phyloP scores from a whole-genome alignment of 257 asterid species.

The Solanum bulbocastanum region DNA sequence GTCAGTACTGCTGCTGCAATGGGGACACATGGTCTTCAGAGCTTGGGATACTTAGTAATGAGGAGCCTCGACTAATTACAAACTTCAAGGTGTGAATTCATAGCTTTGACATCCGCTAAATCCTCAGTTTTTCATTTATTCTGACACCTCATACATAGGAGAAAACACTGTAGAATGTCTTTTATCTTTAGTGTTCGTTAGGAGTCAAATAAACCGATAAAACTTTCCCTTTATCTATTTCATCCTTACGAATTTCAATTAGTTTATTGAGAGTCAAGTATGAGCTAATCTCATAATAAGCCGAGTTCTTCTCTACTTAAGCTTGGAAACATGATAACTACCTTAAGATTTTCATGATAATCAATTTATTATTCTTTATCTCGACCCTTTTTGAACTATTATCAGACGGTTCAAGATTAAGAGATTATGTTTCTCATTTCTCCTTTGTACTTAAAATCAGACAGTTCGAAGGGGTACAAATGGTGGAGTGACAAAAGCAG shows the following conservation, averaged over 20 bases:
- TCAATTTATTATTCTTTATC: not conserved
- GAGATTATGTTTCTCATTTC: not conserved
- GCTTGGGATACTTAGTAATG: constrained; percentile 88
- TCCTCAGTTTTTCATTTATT: not conserved
- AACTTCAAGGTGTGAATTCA: constrained; percentile 59
- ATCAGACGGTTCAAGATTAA: not conserved
- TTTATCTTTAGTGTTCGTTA: not conserved
- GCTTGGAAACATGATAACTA: not conserved
- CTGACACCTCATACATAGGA: not conserved
- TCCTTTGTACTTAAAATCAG: constrained; percentile 24
- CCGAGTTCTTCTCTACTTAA: not conserved
- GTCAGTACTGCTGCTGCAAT: constrained; percentile 88
- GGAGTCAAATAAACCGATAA: not conserved
- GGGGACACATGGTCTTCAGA: constrained; percentile 99
- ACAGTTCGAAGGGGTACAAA: constrained; percentile 88
- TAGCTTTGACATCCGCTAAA: not conserved
- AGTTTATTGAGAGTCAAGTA: not conserved
- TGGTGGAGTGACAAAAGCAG: constrained; percentile 87
- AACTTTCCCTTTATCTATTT: not conserved
- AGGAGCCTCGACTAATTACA: constrained; percentile 76
- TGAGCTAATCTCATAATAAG: not conserved
- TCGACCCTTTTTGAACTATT: not conserved
- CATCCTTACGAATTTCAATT: not conserved
- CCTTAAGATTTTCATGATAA: not conserved
- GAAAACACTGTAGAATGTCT: not conserved